These are phyloP conservation scores for Calophaca sinica DNA, from an alignment of 306 rosid genomes.

Conservation along the genomic window DNA sequence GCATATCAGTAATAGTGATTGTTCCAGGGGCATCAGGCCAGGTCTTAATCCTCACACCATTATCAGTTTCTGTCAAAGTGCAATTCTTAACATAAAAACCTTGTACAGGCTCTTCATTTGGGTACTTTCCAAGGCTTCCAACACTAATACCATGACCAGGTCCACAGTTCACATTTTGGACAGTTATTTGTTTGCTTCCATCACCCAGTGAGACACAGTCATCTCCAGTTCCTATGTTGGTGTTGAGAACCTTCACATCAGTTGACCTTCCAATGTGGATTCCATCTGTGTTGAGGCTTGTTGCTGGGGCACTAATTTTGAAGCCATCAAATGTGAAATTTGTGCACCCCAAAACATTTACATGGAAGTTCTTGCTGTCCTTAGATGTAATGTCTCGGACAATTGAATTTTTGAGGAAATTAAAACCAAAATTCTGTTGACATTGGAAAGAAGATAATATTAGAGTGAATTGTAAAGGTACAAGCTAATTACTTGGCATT, in stretches of 20 bases:
- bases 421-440: constrained; percentile 30
- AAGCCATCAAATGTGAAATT: constrained; percentile 42
- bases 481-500: not conserved
- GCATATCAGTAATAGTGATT: not conserved
- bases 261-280: constrained; percentile 40
- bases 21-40: not conserved
- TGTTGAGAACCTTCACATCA: constrained; percentile 1
- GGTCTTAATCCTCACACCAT: constrained; percentile 25
- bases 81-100: not conserved
- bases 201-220: constrained; percentile 38
- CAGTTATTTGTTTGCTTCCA: constrained; percentile 2
- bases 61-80: not conserved
- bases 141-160: constrained; percentile 38
- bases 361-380: constrained; percentile 40
- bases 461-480: not conserved
- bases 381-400: constrained; percentile 15
- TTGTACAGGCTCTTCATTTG: not conserved
- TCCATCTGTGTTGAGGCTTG: constrained; percentile 36
- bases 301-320: constrained; percentile 2
- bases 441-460: not conserved
- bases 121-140: constrained; percentile 29
- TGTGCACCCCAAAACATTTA: constrained; percentile 17
- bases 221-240: constrained; percentile 27
- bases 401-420: not conserved
- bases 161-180: constrained; percentile 26